Percentiles rank a stretch among this genome's conserved stretches.
Conservation (phyloP, 2,329 filamentous ascomycete species). For the Sclerotinia minor region DNA sequence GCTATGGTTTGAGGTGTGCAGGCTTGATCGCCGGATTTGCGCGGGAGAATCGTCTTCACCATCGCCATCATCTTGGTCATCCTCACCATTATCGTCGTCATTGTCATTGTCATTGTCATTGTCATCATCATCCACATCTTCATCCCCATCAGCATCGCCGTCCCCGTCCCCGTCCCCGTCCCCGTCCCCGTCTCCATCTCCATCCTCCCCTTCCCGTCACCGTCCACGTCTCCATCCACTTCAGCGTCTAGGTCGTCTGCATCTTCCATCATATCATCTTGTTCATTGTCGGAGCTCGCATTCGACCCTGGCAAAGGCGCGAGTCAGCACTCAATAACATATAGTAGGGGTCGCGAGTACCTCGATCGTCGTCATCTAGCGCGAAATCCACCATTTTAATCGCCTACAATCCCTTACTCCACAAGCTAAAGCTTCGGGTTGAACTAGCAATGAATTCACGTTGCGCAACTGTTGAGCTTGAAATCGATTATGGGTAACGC, state of each 20-base stretch:
- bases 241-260: constrained; percentile 43
- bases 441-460: constrained; percentile 2
- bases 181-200: constrained; percentile 39
- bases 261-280: constrained; percentile 59
- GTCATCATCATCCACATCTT: constrained; percentile 40
- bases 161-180: constrained; percentile 42
- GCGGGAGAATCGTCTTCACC: constrained; percentile 54
- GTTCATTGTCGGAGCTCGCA: constrained; percentile 52
- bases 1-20: constrained; percentile 36
- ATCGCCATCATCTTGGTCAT: constrained; percentile 48
- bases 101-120: constrained; percentile 45
- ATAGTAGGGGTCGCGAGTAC: constrained; percentile 27
- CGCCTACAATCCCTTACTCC: constrained; percentile 20
- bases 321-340: neutral
- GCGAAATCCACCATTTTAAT: constrained; percentile 39
- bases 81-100: constrained; percentile 42
- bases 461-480: constrained; percentile 1
- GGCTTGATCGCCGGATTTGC: constrained; percentile 36
- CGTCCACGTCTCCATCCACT: constrained; percentile 40
- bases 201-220: constrained; percentile 45
- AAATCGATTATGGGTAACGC: neutral
- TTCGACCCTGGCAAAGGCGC: constrained; percentile 42
- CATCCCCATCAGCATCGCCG: constrained; percentile 47
- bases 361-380: constrained; percentile 41
- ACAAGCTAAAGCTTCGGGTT: neutral